phyloP scores from a whole-genome alignment of 2,329 filamentous ascomycete species.

The Cladorrhinum sp. region DNA sequence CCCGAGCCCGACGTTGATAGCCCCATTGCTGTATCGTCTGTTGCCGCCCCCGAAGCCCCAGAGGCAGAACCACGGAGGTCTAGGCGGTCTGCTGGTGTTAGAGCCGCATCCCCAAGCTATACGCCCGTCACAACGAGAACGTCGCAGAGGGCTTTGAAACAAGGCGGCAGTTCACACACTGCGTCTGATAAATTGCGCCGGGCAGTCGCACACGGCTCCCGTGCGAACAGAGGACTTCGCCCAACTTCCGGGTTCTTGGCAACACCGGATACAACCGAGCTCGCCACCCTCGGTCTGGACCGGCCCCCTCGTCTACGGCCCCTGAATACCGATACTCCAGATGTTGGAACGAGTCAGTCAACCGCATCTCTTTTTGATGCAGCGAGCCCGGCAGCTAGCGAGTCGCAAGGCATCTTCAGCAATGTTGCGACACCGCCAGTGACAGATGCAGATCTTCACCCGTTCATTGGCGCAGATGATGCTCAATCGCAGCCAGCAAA shows the following conservation, averaged over 20 bases:
- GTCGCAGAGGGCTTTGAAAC: constrained; percentile 32
- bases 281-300: constrained; percentile 32
- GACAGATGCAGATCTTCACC: constrained; percentile 67
- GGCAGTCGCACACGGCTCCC: constrained; percentile 33
- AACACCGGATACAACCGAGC: constrained; percentile 58
- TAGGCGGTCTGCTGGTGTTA: constrained; percentile 32
- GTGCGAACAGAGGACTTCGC: constrained; percentile 27
- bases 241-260: constrained; percentile 41
- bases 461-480: constrained; percentile 52
- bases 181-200: constrained; percentile 42
- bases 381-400: constrained; percentile 52
- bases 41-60: constrained; percentile 26
- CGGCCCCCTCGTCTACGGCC: constrained; percentile 41
- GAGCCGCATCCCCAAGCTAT: constrained; percentile 35
- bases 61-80: constrained; percentile 33
- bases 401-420: constrained; percentile 59
- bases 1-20: constrained; percentile 33
- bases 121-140: constrained; percentile 31
- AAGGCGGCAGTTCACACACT: constrained; percentile 30
- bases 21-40: constrained; percentile 30
- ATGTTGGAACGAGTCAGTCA: constrained; percentile 41
- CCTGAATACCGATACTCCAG: constrained; percentile 40
- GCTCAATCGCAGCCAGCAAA: constrained; percentile 46
- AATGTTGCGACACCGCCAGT: constrained; percentile 73
- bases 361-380: constrained; percentile 43